phyloP scores from a whole-genome alignment of 352 stramenopile species.

The Globisporangium splendens region DNA sequence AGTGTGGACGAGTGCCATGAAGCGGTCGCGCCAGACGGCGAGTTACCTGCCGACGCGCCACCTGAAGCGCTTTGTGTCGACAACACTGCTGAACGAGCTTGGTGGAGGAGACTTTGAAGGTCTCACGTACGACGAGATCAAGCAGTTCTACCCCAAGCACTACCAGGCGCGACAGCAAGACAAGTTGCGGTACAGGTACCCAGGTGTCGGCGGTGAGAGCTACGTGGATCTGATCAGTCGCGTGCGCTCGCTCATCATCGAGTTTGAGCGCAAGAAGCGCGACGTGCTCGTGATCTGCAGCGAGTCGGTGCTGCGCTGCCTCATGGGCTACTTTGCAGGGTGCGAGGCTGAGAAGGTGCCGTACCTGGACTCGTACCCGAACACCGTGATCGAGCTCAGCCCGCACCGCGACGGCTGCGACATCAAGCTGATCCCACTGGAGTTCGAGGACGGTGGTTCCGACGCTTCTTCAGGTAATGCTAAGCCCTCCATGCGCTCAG shows the following conservation, averaged over 20 bases:
- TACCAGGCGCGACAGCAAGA: slow-evolving; percentile 81
- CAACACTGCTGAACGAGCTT: slow-evolving; percentile 90
- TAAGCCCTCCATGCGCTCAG: neutral
- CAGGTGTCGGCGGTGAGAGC: slow-evolving; percentile 89
- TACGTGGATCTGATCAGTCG: slow-evolving; percentile 94
- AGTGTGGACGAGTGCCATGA: slow-evolving; percentile 82
- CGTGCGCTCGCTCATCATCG: slow-evolving; percentile 89
- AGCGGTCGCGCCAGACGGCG: slow-evolving; percentile 71
- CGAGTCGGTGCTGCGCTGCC: slow-evolving; percentile 71
- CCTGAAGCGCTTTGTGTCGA: slow-evolving; percentile 78
- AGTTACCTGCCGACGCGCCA: slow-evolving; percentile 56
- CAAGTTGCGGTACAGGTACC: slow-evolving; percentile 90
- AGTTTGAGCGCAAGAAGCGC: slow-evolving; percentile 90
- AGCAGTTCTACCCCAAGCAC: slow-evolving; percentile 84
- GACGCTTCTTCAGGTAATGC: slow-evolving; percentile 15
- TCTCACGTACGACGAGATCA: slow-evolving; percentile 85
- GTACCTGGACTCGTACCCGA: slow-evolving; percentile 60
- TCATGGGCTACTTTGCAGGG: slow-evolving; percentile 82
- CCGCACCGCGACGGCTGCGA: slow-evolving; percentile 82
- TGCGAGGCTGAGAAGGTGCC: slow-evolving; percentile 69
- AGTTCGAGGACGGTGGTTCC: slow-evolving; percentile 41
- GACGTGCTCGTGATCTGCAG: slow-evolving; percentile 85
- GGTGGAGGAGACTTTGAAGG: slow-evolving; percentile 89
- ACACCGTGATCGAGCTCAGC: slow-evolving; percentile 75
- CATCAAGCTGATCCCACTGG: slow-evolving; percentile 77